A percentile compares a stretch with the other conserved stretches of the same genome.
These are phyloP conservation scores for Gaillardinia entomophila DNA, from an alignment of 805 yeast genomes.

Conservation along the genomic window DNA sequence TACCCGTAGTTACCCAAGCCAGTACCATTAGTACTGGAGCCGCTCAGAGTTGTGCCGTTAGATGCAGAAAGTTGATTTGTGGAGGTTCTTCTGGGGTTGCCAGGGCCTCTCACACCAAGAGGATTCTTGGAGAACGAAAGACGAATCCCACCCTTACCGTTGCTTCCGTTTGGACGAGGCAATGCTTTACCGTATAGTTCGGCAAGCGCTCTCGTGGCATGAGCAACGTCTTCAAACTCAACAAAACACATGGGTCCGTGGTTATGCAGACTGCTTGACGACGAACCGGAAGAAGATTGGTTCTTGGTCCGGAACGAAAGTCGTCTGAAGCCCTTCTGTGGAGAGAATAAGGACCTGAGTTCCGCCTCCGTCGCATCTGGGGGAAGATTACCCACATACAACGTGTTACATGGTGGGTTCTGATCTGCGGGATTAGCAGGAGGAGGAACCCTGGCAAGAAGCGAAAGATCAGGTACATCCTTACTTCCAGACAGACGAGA, in stretches of 20 bases:
- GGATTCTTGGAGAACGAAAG: slow-evolving; percentile 94
- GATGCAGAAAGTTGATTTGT: slow-evolving; percentile 19
- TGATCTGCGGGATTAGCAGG: slow-evolving; percentile 99
- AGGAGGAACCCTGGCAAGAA: slow-evolving; percentile 76
- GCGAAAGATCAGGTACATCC: slow-evolving; percentile 59
- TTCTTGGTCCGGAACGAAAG: slow-evolving; percentile 83
- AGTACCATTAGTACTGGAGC: slow-evolving; percentile 3
- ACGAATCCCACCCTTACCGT: slow-evolving; percentile 89
- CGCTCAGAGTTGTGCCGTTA: slow-evolving; percentile 4
- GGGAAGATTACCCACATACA: slow-evolving; percentile 95
- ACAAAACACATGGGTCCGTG: slow-evolving; percentile 99
- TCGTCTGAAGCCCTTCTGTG: slow-evolving; percentile 89
- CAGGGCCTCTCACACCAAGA: slow-evolving; percentile 84
- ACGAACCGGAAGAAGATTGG: slow-evolving; percentile 22
- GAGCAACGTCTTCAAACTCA: slow-evolving; percentile 93
- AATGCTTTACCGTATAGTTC: slow-evolving; percentile 90
- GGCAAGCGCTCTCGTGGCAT: slow-evolving; percentile 89
- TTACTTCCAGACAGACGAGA: slow-evolving; percentile 12
- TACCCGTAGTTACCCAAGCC: slow-evolving; percentile 33
- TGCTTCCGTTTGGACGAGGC: slow-evolving; percentile 67
- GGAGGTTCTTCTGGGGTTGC: slow-evolving; percentile 37
- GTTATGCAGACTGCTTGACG: slow-evolving; percentile 24
- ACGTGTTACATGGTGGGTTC: slow-evolving; percentile 96
- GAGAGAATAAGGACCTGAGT: slow-evolving; percentile 76
- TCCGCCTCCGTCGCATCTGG: slow-evolving; percentile 96